Evolutionary conservation across 2,329 filamentous ascomycete genomes (phyloP), one percentile per base, ranked within the genome.

Genomic region (Colletotrichum higginsianum): DNA sequence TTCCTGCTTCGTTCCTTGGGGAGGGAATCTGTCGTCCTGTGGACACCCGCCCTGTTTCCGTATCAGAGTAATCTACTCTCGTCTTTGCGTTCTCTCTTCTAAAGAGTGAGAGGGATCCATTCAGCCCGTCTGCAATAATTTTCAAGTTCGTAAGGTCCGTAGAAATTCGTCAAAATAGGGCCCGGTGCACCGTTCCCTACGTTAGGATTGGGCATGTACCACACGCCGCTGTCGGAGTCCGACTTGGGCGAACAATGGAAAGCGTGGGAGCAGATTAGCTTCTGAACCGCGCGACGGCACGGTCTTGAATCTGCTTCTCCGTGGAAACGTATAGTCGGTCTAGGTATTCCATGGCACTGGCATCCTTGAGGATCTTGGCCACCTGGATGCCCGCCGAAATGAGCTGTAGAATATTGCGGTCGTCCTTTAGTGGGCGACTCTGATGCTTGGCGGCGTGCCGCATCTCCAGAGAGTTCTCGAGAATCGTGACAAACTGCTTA

Each of bases 401-500:
- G 74, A 96, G 88, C 84, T 97, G 94, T 71, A 97, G 86, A 74
- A 97, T 94, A 81, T 96, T 96, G 76, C 94, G 89, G 83, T 97
- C 94, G 84, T 97, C 94, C 85, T 96, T 96, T 75, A 95, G 87
- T 23, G 93, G 93, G 72, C 94, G 89, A 75, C 91, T 93, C 82
- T 95, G 93, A 82, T 95, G 92, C 82, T 94, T 95, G 60, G 93
- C 92, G 71, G 93, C 93, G 81, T 96, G 93, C 74, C 94, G 88
- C 93, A 95, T 95, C 84, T 96, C 94, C 78, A 97, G 85, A 58
- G 93, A 95, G 82, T 96, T 97, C 79, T 97, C 94, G 77, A 97
- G 84, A 40, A 96, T 93, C 52, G 94, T 96, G 75, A 96, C 93
- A 81, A 97, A 91, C 82, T 96, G 94, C 84, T 96, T 96, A 83